Percentiles rank a stretch among this genome's conserved stretches.
Evolutionary conservation across 2,329 filamentous ascomycete species (phyloP).

Genomic region (Ophiostoma himal-ulmi): DNA sequence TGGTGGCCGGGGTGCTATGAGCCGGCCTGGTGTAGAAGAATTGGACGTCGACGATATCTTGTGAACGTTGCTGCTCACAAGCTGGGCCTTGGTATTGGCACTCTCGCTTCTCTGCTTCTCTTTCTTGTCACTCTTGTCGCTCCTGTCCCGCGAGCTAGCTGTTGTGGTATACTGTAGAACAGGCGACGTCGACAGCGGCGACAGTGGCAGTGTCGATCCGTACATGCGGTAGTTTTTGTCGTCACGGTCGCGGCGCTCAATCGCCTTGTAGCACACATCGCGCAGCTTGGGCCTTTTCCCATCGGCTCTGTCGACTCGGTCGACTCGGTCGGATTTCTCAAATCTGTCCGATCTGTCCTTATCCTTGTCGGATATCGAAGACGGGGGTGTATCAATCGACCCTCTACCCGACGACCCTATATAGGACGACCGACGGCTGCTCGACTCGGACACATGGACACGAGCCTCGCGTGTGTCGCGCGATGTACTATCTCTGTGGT

Average conservation of each 20-base stretch:
- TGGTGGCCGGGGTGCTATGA: not conserved
- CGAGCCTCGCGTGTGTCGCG: not conserved
- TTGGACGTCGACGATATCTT: not conserved
- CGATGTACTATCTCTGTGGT: not conserved
- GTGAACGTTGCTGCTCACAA: not conserved
- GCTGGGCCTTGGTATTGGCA: not conserved
- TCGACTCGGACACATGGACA: not conserved
- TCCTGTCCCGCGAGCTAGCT: not conserved
- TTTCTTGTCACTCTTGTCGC: not conserved
- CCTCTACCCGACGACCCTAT: not conserved
- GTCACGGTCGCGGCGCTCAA: conserved; percentile 14
- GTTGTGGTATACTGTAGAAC: not conserved
- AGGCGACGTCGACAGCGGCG: not conserved
- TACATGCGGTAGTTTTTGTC: conserved; percentile 15
- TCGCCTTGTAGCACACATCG: conserved; percentile 6
- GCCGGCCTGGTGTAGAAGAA: not conserved
- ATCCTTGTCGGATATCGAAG: not conserved
- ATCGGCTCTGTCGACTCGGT: not conserved
- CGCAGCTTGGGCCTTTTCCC: not conserved
- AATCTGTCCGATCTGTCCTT: no score
- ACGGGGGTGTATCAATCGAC: not conserved
- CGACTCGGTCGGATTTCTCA: no score
- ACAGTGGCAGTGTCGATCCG: not conserved
- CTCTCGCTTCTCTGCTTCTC: not conserved
- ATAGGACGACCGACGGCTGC: not conserved